Base-by-base conservation (phyloP, 2,329 filamentous ascomycete genomes). In the Orbilia blumenaviensis region DNA sequence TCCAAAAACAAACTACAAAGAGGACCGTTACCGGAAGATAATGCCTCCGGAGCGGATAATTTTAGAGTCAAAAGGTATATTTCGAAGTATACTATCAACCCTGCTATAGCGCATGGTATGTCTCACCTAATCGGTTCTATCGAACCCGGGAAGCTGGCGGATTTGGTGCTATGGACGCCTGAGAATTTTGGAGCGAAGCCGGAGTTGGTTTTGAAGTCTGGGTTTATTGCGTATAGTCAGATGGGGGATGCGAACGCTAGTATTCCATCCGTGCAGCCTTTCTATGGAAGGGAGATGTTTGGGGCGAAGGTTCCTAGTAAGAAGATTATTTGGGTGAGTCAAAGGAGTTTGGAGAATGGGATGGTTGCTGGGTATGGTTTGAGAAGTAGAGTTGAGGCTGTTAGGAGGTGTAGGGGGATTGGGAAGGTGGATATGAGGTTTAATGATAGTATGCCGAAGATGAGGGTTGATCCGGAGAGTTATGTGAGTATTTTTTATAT, bases 11-110 rank as follows among this genome's bases (percentile, higher is more conserved):
- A 96, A 84, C 82, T 90, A 16, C 93, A 97, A 84, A 88, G 94
- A 7, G 94, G 94, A 0, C 81, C 83, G 0, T 84, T 98, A 27
- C 85, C 88, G 5, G 92, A 96, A 84, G 94, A 98, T 80, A 86
- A 90, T 78, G 92, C 88, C 21, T 90, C 91, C 0, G 90, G 86
- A 9, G 92, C 91, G 0, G 94, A 98, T 81, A 98, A 98, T 83
- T 93, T 93, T 84, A 86, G 94, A 42, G 94, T 96, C 5, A 97
- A 96, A 85, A 85, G 94, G 25, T 98, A 98, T 82, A 87, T 98
- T 50, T 93, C 91, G 84, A 98, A 98, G 85, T 97, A 97, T 83
- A 98, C 94, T 21, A 90, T 98, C 84, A 98, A 98, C 83, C 93
- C 94, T 0, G 93, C 94, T 9, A 86, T 97, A 77, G 89, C 94